Percentiles rank a stretch among this genome's conserved stretches.
Conservation (phyloP, 176 grass and related monocot genomes). For the Aegilops sharonensis region DNA sequence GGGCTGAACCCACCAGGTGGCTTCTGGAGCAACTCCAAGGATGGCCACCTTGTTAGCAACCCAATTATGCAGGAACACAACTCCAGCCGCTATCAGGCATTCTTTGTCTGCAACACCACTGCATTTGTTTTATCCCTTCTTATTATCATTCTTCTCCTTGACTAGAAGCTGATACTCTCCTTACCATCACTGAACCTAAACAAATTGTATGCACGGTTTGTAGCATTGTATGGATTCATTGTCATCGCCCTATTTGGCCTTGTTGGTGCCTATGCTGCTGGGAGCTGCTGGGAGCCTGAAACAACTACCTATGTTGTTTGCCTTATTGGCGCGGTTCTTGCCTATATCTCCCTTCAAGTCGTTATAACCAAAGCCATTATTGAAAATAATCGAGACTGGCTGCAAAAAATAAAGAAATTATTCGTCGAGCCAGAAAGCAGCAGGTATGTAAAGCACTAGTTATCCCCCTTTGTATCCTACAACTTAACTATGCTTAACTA, state of each 20-base stretch:
- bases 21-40: neutral
- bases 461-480: neutral
- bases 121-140: constrained; percentile 25
- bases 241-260: neutral
- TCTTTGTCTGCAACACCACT: constrained; percentile 27
- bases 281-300: neutral
- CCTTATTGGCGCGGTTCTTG: neutral
- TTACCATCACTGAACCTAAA: neutral
- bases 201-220: neutral
- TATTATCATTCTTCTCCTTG: constrained; percentile 10
- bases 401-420: neutral
- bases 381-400: neutral
- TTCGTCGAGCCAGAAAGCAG: neutral
- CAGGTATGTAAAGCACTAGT: neutral
- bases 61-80: neutral
- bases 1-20: constrained; percentile 40
- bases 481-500: neutral
- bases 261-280: constrained; percentile 11
- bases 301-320: neutral
- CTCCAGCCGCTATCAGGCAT: neutral
- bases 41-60: neutral
- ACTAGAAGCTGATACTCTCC: neutral
- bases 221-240: neutral
- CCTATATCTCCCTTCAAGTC: neutral
- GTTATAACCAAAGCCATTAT: neutral